Percentiles rank a stretch among this genome's conserved stretches.
Conservation (phyloP, 140 eudicot genomes). For the Erigeron philadelphicus region DNA sequence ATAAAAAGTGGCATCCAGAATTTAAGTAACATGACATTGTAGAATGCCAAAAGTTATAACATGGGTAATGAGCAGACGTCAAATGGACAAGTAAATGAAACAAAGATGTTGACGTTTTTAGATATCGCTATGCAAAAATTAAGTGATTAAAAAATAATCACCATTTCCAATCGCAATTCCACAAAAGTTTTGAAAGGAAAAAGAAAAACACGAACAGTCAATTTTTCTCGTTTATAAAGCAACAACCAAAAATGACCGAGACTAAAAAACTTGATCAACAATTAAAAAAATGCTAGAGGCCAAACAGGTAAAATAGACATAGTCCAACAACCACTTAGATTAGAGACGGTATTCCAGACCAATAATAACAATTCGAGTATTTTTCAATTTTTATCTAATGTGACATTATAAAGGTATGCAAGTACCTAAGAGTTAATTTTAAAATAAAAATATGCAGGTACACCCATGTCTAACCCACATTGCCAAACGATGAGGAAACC, state of each 20-base stretch:
- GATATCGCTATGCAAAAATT: not conserved
- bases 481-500: not conserved
- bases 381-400: not conserved
- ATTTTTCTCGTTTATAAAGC: too few species aligned
- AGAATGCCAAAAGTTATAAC: not conserved
- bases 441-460: not conserved
- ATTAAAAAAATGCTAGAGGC: not conserved
- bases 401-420: not conserved
- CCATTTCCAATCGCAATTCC: not conserved
- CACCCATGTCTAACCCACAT: too few species aligned
- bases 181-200: not conserved
- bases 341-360: not conserved
- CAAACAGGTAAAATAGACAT: not conserved
- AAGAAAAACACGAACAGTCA: not conserved
- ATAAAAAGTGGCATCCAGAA: not conserved
- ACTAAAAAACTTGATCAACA: not conserved
- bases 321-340: not conserved
- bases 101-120: not conserved
- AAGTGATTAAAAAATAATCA: not conserved
- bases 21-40: not conserved
- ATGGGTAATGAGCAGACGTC: conserved; percentile 5
- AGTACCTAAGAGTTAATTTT: not conserved
- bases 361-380: not conserved
- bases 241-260: too few species aligned
- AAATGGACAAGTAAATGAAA: not conserved